Conservation (phyloP, 108 stramenopile genomes). For the Fistulifera solaris region DNA sequence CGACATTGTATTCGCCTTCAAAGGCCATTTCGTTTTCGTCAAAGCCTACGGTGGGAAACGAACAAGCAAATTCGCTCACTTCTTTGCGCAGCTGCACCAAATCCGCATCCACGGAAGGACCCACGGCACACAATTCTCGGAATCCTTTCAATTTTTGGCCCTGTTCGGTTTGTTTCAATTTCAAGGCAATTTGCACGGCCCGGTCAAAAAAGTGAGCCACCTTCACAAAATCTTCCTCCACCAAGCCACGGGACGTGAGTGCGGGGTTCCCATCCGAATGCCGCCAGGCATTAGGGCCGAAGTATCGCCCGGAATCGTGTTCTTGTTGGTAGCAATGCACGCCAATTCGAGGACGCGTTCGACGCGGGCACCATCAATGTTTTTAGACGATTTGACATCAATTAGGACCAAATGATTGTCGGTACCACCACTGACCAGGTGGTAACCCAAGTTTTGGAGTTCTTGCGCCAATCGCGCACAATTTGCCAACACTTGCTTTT, state of each 20-base stretch:
- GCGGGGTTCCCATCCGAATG: constrained; percentile 99
- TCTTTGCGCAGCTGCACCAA: constrained; percentile 81
- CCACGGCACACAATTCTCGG: constrained; percentile 85
- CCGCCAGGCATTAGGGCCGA: constrained; percentile 95
- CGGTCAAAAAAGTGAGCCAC: constrained; percentile 96
- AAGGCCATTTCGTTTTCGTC: constrained; percentile 82
- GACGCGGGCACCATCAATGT: constrained; percentile 95
- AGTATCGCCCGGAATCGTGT: constrained; percentile 93
- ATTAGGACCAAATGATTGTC: constrained; percentile 99
- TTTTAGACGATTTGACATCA: constrained; percentile 87
- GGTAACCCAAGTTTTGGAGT: constrained; percentile 79
- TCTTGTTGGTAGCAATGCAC: constrained; percentile 94
- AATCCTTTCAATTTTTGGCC: constrained; percentile 89
- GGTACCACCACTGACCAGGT: constrained; percentile 97
- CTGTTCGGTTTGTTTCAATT: constrained; percentile 71
- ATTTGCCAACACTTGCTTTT: constrained; percentile 85
- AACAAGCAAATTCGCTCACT: constrained; percentile 85
- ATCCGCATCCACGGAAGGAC: constrained; percentile 83
- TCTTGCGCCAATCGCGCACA: constrained; percentile 63
- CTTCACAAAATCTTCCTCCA: constrained; percentile 94
- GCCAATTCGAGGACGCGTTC: constrained; percentile 95
- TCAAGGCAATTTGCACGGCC: constrained; percentile 85
- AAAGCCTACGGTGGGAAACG: constrained; percentile 96
- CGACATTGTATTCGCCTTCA: constrained; percentile 77
- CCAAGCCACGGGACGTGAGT: constrained; percentile 93